Conservation (phyloP, 202 grass and related monocot species). For the Setaria viridis region DNA sequence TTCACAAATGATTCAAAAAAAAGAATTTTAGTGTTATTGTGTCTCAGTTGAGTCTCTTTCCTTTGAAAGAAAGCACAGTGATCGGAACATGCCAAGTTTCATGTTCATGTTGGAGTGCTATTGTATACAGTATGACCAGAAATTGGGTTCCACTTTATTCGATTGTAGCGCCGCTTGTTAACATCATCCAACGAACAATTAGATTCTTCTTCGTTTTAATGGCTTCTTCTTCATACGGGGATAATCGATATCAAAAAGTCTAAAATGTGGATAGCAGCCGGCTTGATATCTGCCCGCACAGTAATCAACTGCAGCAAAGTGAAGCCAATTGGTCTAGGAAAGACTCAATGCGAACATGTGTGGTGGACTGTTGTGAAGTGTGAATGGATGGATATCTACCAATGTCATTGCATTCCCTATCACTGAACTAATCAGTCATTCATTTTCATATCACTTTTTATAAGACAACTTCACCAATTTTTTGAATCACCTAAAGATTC, state of each 20-base stretch:
- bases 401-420: neutral
- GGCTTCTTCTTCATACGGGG: too few species aligned
- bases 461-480: neutral
- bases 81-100: neutral
- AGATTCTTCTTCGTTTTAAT: neutral
- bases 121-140: neutral
- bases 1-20: neutral
- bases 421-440: neutral
- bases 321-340: neutral
- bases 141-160: neutral
- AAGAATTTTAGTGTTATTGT: neutral
- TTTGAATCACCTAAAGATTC: neutral
- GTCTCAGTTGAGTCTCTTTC: neutral
- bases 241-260: neutral
- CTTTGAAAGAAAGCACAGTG: neutral
- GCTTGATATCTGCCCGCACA: neutral
- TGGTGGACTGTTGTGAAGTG: neutral
- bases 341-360: neutral
- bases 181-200: neutral
- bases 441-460: neutral
- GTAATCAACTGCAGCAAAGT: neutral
- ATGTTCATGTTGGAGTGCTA: neutral
- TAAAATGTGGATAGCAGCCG: neutral
- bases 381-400: neutral
- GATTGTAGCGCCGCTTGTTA: neutral